Conservation (phyloP, 768 basidiomycete genomes). For the Omphalotus guepiniiformis region DNA sequence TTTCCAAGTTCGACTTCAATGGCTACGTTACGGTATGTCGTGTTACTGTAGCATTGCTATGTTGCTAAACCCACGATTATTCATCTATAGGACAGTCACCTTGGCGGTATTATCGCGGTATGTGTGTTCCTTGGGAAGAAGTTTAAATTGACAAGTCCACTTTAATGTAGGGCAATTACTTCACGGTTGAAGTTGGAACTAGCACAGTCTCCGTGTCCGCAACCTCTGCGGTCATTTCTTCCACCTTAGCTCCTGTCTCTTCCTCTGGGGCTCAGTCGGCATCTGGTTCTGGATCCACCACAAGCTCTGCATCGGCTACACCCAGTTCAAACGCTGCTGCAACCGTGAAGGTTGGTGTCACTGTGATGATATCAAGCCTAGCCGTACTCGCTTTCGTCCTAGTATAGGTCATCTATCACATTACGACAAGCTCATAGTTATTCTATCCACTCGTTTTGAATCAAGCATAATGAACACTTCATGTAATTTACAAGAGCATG, state of each 20-base stretch:
- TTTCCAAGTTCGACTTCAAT: constrained; percentile 52
- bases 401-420: neutral
- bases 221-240: constrained; percentile 63
- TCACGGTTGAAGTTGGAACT: constrained; percentile 67
- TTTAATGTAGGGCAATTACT: constrained; percentile 54
- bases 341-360: neutral
- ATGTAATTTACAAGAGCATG: neutral
- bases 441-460: too few relatives aligned
- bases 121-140: constrained; percentile 8
- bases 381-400: neutral
- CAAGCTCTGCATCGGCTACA: neutral
- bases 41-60: neutral
- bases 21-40: constrained; percentile 50
- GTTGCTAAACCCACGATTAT: constrained; percentile 1
- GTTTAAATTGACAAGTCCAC: constrained; percentile 2
- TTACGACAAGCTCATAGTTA: neutral
- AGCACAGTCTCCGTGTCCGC: constrained; percentile 46
- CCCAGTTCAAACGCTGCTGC: neutral
- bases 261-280: neutral
- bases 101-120: constrained; percentile 62
- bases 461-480: neutral
- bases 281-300: neutral
- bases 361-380: neutral
- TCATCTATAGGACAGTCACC: constrained; percentile 38
- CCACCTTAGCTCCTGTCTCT: constrained; percentile 39